Evolutionary conservation across 129 eudicot species (phyloP), one percentile per base, ranked within the genome.

Genomic region (Pittosporum tobira): DNA sequence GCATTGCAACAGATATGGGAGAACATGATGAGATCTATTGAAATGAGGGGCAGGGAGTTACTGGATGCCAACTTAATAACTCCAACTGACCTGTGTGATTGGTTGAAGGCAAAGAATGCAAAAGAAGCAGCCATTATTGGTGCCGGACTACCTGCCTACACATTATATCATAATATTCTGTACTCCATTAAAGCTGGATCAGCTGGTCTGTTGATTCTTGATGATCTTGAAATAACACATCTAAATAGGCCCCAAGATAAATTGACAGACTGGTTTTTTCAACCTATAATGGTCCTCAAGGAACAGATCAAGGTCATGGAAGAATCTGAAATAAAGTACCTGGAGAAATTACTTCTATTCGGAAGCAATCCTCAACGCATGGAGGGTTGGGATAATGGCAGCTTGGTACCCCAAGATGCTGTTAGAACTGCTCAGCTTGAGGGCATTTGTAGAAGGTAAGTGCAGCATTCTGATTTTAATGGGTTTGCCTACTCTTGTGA

Each of bases 391-490:
- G 90, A 81, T 61, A 91, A 91, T 62, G 99, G 94, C 25, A 73
- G 90, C 70, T 43, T 57, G 52, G 48, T 64, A n/a, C 84, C 96
- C 19, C 77, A 83, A 51, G 88, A 86, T 47, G 59, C 88, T 61
- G 76, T 91, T 57, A 69, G 89, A 57, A 74, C 70, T 36, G 99
- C 99, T 69, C 99, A 81, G 57, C 70, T 91, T 49, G 90, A 86
- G 49, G 99, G 99, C 38, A 79, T 91, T 18, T 70, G 83, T 62
- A 75, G 99, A 75, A 79, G 99, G 99, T 87, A 72, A 45, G 45
- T n/a, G n/a, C n/a, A n/a, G n/a, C n/a, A n/a, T n/a, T n/a, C n/a
- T n/a, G n/a, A 6, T 3, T 5, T n/a, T n/a, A n/a, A n/a, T 60
- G 43, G 18, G n/a, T 40, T 1, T 40, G 5, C 46, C 3, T 40